phyloP scores from a whole-genome alignment of 1,139 yeast genomes.

The Candida albicans region DNA sequence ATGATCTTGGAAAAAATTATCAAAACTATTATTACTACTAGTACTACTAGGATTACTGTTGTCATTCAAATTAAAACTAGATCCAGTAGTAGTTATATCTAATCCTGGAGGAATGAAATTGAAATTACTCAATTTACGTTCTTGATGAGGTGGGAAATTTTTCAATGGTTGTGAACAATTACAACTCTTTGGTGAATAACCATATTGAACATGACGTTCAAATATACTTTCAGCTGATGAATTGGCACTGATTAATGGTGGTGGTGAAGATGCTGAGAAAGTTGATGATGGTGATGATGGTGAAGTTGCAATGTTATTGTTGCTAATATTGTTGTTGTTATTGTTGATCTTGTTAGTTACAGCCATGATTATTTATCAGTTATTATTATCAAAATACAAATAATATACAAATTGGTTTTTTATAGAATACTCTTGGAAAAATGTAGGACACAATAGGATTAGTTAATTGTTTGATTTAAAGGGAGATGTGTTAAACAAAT shows the following conservation, averaged over 20 bases:
- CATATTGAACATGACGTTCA: slow-evolving; percentile 2
- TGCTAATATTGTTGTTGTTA: no score
- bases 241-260: slow-evolving; percentile 19
- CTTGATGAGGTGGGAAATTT: neutral
- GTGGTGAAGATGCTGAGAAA: slow-evolving; percentile 8
- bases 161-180: slow-evolving; percentile 21
- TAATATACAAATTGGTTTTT: no score
- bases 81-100: slow-evolving; percentile 65
- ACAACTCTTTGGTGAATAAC: slow-evolving; percentile 17
- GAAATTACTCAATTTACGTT: slow-evolving; percentile 21
- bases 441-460: no score
- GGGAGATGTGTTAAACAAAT: no score
- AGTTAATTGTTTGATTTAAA: no score
- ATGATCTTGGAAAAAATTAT: neutral
- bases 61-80: slow-evolving; percentile 42
- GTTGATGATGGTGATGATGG: slow-evolving; percentile 14
- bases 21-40: no score
- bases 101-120: slow-evolving; percentile 79
- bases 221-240: slow-evolving; percentile 23
- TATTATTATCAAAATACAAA: no score
- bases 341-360: no score
- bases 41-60: no score
- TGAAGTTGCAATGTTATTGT: no score
- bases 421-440: no score
- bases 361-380: no score